These are phyloP conservation scores for Cyberlindnera subsufficiens DNA, from an alignment of 805 yeast genomes.

Conservation along the genomic window DNA sequence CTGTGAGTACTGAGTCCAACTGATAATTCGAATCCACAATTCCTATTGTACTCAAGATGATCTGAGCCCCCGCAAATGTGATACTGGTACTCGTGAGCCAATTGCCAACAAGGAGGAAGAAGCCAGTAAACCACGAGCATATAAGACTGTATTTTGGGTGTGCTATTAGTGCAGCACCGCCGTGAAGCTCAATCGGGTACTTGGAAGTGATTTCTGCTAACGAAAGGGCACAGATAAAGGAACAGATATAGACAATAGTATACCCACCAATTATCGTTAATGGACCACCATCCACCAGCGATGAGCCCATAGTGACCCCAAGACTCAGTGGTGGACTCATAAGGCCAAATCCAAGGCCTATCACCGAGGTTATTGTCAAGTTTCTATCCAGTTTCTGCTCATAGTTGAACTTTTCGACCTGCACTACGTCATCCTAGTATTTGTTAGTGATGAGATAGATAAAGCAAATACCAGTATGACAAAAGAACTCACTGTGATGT, in stretches of 20 bases:
- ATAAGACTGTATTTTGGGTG: slow-evolving; percentile 48
- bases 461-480: not conserved
- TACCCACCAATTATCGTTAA: slow-evolving; percentile 74
- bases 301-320: slow-evolving; percentile 66
- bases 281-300: slow-evolving; percentile 71
- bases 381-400: slow-evolving; percentile 67
- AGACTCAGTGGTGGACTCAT: slow-evolving; percentile 83
- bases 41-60: slow-evolving; percentile 61
- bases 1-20: slow-evolving; percentile 49
- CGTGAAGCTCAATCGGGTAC: slow-evolving; percentile 74
- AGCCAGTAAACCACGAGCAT: slow-evolving; percentile 74
- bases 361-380: slow-evolving; percentile 60
- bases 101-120: slow-evolving; percentile 68
- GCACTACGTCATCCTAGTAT: slow-evolving; percentile 24
- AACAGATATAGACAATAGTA: slow-evolving; percentile 56
- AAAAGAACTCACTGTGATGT: slow-evolving; percentile 15
- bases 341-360: slow-evolving; percentile 73
- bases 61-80: slow-evolving; percentile 71
- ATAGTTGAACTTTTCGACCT: slow-evolving; percentile 67
- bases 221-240: slow-evolving; percentile 61
- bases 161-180: slow-evolving; percentile 68
- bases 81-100: slow-evolving; percentile 74
- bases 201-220: slow-evolving; percentile 74
- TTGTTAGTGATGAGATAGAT: not conserved
- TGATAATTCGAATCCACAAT: slow-evolving; percentile 53